Conservation (phyloP, 305 asterid genomes). For the Fraxinus floribunda region DNA sequence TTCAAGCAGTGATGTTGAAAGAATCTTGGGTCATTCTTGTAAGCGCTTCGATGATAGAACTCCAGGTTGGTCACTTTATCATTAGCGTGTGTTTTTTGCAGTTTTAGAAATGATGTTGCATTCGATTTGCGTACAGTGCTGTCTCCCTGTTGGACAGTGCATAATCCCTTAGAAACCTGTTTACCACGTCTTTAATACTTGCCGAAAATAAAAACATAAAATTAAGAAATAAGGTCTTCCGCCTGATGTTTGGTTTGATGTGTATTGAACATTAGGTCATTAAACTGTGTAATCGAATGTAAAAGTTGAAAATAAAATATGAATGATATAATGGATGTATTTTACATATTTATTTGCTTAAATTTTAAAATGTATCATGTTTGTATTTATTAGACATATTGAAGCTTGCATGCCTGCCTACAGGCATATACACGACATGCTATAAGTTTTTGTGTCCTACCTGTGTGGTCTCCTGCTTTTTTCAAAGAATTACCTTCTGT, state of each 20-base stretch:
- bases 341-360: neutral
- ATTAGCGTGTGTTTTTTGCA: neutral
- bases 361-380: neutral
- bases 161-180: neutral
- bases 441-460: neutral
- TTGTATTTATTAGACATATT: neutral
- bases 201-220: neutral
- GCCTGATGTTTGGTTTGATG: neutral
- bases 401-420: neutral
- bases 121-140: neutral
- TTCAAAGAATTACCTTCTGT: neutral
- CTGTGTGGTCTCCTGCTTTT: neutral
- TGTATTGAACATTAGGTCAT: neutral
- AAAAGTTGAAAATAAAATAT: conserved; percentile 3
- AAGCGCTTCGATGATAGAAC: conserved; percentile 47
- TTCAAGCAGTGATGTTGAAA: conserved; percentile 75
- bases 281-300: conserved; percentile 1
- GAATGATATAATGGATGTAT: neutral
- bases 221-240: neutral
- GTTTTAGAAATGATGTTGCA: neutral
- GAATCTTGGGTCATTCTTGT: conserved; percentile 52
- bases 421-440: neutral
- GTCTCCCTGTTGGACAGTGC: conserved; percentile 5
- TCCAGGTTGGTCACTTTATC: conserved; percentile 56
- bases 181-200: conserved; percentile 3